Evolutionary conservation across 805 yeast species (phyloP), one percentile per base, ranked within the genome.

Genomic region (Hanseniaspora pseudoguilliermondii): DNA sequence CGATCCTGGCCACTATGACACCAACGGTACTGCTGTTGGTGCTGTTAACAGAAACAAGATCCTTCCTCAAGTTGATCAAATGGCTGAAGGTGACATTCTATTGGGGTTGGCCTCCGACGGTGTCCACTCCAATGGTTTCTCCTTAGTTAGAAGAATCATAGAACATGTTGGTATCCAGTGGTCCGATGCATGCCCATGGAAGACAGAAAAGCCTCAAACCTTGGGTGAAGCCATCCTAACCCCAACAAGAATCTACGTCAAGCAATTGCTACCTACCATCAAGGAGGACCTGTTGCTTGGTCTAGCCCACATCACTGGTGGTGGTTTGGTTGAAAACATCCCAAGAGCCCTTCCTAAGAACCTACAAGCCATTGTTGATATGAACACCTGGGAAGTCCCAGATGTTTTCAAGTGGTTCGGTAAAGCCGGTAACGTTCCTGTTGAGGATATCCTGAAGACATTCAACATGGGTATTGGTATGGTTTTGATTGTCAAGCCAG

Each of bases 11-110:
- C 97, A 93, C 71, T 93, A 93, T 67, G 99, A 93, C 71, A 90
- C 96, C 59, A 93, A 91, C 66, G 99, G 99, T 71, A 95, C 98
- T 39, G 95, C 97, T 54, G 90, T 93, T 46, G 99, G 99, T 65
- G 98, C 98, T 15, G 97, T 93, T 5, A 73, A 79, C 61, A 87
- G 84, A 65, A 71, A 73, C 57, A 76, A 79, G 59, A 79, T 93
- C 49, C 74, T 93, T 61, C 99, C 99, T 50, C 78, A 77, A 60
- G 66, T 75, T 25, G 73, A 77, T 25, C 74, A 70, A 49, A 87
- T 93, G 95, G 64, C 73, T 34, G 78, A 72, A 21, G 97, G 97
- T 41, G 84, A 93, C 68, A 81, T 89, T 18, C 68, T 93, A 43
- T 73, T 93, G 50, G 99, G 98, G 58, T 73, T 93, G 60, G 86